Evolutionary conservation across 495 filamentous ascomycete genomes (phyloP).

Genomic region (Glutinoglossum americanum): DNA sequence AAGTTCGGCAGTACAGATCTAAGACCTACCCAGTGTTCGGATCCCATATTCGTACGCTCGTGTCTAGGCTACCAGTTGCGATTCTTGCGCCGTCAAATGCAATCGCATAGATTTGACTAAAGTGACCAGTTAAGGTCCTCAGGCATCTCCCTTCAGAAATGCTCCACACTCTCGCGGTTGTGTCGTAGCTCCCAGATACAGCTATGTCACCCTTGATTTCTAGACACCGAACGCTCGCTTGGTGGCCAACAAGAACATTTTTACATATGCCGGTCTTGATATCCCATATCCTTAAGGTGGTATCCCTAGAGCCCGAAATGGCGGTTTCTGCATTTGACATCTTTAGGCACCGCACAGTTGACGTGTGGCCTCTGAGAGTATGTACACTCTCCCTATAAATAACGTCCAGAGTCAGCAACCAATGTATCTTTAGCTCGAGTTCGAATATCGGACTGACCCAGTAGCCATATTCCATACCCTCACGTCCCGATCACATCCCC

Average conservation of each 20-base stretch:
- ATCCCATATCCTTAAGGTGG: slow-evolving; percentile 89
- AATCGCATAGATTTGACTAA: slow-evolving; percentile 97
- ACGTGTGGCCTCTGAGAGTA: slow-evolving; percentile 80
- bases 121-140: slow-evolving; percentile 78
- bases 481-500: slow-evolving; percentile 91
- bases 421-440: background rate
- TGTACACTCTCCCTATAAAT: slow-evolving; percentile 42
- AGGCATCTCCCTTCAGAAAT: slow-evolving; percentile 84
- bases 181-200: slow-evolving; percentile 93
- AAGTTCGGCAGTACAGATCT: background rate
- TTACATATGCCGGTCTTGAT: slow-evolving; percentile 65
- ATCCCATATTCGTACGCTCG: slow-evolving; percentile 93
- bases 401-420: slow-evolving; percentile 1
- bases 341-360: slow-evolving; percentile 88
- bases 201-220: slow-evolving; percentile 91
- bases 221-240: slow-evolving; percentile 86
- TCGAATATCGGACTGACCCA: slow-evolving; percentile 38
- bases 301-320: slow-evolving; percentile 90
- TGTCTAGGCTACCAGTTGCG: slow-evolving; percentile 93
- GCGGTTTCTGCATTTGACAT: slow-evolving; percentile 88
- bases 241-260: slow-evolving; percentile 85
- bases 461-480: slow-evolving; percentile 93
- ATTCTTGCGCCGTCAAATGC: slow-evolving; percentile 86
- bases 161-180: slow-evolving; percentile 90
- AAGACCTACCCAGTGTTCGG: slow-evolving; percentile 56